Conservation (phyloP, 192 early-diverging fungal species). For the Coemansia sp. region DNA sequence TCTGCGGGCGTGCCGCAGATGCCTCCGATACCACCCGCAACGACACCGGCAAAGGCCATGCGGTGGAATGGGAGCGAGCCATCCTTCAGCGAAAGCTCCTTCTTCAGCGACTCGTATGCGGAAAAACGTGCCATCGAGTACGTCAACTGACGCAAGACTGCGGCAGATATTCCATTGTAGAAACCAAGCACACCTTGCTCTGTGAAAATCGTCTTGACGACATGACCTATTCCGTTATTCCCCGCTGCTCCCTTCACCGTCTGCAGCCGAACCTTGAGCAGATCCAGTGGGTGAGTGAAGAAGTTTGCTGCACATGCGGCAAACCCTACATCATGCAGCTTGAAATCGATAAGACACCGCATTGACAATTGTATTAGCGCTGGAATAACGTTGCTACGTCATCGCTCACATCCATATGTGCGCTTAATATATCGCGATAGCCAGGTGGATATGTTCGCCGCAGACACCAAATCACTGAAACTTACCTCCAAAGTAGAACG, state of each 20-base stretch:
- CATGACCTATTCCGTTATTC: slow-evolving; percentile 56
- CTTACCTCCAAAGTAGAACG: slow-evolving; percentile 50
- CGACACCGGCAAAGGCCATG: slow-evolving; percentile 35
- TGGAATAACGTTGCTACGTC: background rate
- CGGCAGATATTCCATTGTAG: slow-evolving; percentile 67
- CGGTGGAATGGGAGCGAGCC: slow-evolving; percentile 48
- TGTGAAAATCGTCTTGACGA: slow-evolving; percentile 66
- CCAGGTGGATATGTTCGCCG: background rate
- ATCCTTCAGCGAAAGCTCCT: slow-evolving; percentile 53
- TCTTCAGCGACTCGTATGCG: slow-evolving; percentile 71
- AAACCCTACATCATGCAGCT: slow-evolving; percentile 31
- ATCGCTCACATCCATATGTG: background rate
- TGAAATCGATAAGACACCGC: background rate
- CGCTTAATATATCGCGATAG: background rate
- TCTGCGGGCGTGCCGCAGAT: slow-evolving; percentile 78
- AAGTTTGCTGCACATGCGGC: slow-evolving; percentile 55
- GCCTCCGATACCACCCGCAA: slow-evolving; percentile 60
- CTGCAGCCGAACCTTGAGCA: slow-evolving; percentile 90
- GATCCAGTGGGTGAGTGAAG: slow-evolving; percentile 80
- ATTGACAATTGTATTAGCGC: background rate
- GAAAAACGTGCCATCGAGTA: slow-evolving; percentile 81
- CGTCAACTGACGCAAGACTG: slow-evolving; percentile 73
- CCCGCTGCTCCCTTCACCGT: slow-evolving; percentile 64
- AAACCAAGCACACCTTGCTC: slow-evolving; percentile 70
- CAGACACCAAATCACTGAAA: background rate